Conservation (phyloP, 352 stramenopile species). For the Globisporangium uncinulatum region DNA sequence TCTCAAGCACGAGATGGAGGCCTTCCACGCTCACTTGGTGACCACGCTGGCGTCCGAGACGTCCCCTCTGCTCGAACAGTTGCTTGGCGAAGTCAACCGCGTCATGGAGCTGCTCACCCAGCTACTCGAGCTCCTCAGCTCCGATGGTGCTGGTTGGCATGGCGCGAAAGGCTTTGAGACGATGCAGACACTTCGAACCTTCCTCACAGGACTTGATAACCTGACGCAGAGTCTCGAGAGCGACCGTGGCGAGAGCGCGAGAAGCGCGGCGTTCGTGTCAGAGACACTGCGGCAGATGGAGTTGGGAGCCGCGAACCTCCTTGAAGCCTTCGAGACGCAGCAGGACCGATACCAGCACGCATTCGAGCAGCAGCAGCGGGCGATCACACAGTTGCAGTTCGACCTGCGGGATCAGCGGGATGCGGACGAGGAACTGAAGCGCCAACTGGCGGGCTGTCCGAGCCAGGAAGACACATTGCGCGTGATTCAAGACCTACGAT, state of each 20-base stretch:
- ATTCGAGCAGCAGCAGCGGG: conserved; percentile 30
- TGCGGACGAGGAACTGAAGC: conserved; percentile 34
- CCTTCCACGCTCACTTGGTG: conserved; percentile 24
- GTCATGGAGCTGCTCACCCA: conserved; percentile 27
- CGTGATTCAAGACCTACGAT: conserved; percentile 41
- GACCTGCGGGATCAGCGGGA: conserved; percentile 40
- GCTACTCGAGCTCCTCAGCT: conserved; percentile 14
- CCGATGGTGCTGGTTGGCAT: conserved; percentile 12
- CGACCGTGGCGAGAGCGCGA: conserved; percentile 14
- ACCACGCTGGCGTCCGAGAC: not conserved
- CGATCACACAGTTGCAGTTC: conserved; percentile 35
- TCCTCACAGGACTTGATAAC: conserved; percentile 36
- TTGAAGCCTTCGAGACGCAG: conserved; percentile 50
- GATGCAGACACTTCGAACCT: conserved; percentile 41
- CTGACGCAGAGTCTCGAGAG: conserved; percentile 16
- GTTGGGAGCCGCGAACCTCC: conserved; percentile 44
- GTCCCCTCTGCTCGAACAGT: conserved; percentile 17
- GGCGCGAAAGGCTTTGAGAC: conserved; percentile 9
- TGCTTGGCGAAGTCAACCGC: conserved; percentile 27
- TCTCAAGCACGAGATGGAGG: conserved; percentile 27
- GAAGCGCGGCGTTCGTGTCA: conserved; percentile 22
- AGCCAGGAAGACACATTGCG: conserved; percentile 60
- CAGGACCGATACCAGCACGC: conserved; percentile 40
- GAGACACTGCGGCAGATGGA: conserved; percentile 57
- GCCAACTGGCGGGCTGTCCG: conserved; percentile 38